Evolutionary conservation across 768 basidiomycete genomes (phyloP).

Genomic region (Trametes villosa): DNA sequence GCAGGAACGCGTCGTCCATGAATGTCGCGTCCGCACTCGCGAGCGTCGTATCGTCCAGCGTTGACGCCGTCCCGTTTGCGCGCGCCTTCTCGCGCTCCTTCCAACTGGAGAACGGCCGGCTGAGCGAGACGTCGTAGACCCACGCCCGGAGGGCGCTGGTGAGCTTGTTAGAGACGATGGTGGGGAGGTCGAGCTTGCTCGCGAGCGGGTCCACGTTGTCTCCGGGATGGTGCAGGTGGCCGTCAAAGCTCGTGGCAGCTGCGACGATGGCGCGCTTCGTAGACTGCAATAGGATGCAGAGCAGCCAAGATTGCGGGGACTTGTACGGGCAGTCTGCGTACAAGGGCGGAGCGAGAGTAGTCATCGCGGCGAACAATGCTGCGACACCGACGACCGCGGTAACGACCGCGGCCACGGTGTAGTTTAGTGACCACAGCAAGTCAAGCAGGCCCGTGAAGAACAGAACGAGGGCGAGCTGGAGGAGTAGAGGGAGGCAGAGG

Average conservation of each 20-base stretch:
- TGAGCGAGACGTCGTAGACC: slow-evolving; percentile 2
- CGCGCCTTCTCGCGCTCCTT: slow-evolving; percentile 19
- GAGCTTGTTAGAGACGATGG: slow-evolving; percentile 1
- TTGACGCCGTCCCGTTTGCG: neutral
- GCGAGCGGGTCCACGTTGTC: slow-evolving; percentile 1
- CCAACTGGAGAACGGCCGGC: slow-evolving; percentile 13
- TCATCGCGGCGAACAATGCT: slow-evolving; percentile 5
- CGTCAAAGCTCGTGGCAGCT: slow-evolving; percentile 11
- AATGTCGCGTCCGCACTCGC: slow-evolving; percentile 18
- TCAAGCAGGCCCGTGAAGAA: slow-evolving; percentile 32
- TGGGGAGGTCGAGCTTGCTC: slow-evolving; percentile 10
- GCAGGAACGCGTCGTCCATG: slow-evolving; percentile 25
- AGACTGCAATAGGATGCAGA: slow-evolving; percentile 8
- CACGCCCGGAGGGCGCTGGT: neutral
- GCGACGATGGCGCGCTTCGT: neutral
- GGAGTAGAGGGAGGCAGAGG: slow-evolving; percentile 24
- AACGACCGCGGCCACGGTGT: slow-evolving; percentile 22
- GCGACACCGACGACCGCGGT: slow-evolving; percentile 8
- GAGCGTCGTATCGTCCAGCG: slow-evolving; percentile 15
- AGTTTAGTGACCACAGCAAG: slow-evolving; percentile 27
- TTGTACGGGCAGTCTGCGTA: slow-evolving; percentile 23
- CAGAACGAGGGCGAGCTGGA: slow-evolving; percentile 26
- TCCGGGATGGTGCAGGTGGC: neutral
- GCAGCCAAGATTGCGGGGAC: slow-evolving; percentile 21
- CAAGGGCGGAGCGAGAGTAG: slow-evolving; percentile 11